Evolutionary conservation across 768 basidiomycete species (phyloP), one percentile per base, ranked within the genome.

Genomic region (Pulveroboletus sp.): DNA sequence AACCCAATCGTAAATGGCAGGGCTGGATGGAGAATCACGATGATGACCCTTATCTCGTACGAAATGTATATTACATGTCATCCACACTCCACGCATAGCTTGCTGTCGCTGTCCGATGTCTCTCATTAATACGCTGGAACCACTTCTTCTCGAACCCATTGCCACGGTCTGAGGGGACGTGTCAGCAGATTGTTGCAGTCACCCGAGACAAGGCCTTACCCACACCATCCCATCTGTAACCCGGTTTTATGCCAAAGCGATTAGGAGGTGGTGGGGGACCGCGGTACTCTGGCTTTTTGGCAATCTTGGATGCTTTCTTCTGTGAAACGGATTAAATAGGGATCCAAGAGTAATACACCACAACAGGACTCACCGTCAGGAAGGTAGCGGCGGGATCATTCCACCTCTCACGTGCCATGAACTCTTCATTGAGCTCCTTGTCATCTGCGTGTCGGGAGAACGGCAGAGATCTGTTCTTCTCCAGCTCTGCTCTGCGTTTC

Each of bases 331-430:
- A 27, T 41, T 17, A 14, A 43, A 57, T 24, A 51, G 43, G 47
- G 48, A 43, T 39, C 33, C 14, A 43, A 15, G 8, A 26, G n/a
- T 6, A 52, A 21, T 5, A 26, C 15, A n/a, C 18, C 18, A 46
- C 21, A 43, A 21, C 11, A 33, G 33, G 28, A 61, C 84, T 58
- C 47, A 95, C 94, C 53, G 89, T 88, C 54, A 98, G 68, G 74
- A 98, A 99, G 18, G 84, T 85, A 8, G 93, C 90, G 5, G 94
- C 95, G n/a, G 96, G 96, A 69, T 98, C 96, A 62, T 97, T 95
- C 93, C 94, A 97, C 14, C 91, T 67, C 35, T 89, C 85, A 61
- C 83, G 82, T 18, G 85, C 77, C 69, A 81, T 89, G 69, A 87
- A 68, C 55, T 91, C 86, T 50, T 87, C 85, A 58, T 98, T 99